These are phyloP conservation scores for Periconia sp. DNA, from an alignment of 2,329 filamentous ascomycete genomes.

Conservation along the genomic window DNA sequence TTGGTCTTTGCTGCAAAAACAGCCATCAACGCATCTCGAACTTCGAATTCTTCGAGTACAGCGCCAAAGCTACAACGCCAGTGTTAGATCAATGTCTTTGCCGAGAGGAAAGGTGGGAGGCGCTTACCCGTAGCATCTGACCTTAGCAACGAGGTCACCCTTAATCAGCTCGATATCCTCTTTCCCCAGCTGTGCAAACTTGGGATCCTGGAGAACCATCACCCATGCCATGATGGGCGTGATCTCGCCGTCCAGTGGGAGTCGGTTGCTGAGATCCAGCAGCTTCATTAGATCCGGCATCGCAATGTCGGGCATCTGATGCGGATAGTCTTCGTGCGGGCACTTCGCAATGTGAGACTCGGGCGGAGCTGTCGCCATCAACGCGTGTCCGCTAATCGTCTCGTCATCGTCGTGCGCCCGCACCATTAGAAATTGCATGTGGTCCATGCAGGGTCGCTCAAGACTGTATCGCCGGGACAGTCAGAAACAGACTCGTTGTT, in stretches of 20 bases:
- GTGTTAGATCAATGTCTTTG: not conserved
- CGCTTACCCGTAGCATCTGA: slow-evolving; percentile 87
- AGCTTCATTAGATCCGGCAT: slow-evolving; percentile 78
- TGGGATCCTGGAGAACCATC: slow-evolving; percentile 63
- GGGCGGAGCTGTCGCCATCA: slow-evolving; percentile 91
- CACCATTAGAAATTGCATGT: slow-evolving; percentile 77
- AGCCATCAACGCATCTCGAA: slow-evolving; percentile 74
- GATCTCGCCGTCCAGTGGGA: slow-evolving; percentile 86
- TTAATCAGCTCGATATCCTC: slow-evolving; percentile 73
- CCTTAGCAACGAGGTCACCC: slow-evolving; percentile 74
- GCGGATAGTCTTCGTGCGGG: slow-evolving; percentile 60
- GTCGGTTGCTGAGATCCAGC: slow-evolving; percentile 77
- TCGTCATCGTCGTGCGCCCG: slow-evolving; percentile 57
- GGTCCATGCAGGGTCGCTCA: slow-evolving; percentile 91
- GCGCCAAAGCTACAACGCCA: slow-evolving; percentile 59
- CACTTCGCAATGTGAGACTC: slow-evolving; percentile 61
- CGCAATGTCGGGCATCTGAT: slow-evolving; percentile 74
- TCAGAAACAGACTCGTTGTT: slow-evolving; percentile 29
- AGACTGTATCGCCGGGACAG: slow-evolving; percentile 58
- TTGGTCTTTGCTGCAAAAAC: slow-evolving; percentile 62
- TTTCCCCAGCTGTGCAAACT: slow-evolving; percentile 64
- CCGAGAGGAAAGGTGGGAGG: not conserved
- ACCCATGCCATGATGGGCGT: slow-evolving; percentile 96
- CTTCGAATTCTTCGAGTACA: slow-evolving; percentile 72
- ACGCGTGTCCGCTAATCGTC: slow-evolving; percentile 75